Evolutionary conservation across 2,329 filamentous ascomycete genomes (phyloP), one percentile per base, ranked within the genome.

Genomic region (Alternaria panax): DNA sequence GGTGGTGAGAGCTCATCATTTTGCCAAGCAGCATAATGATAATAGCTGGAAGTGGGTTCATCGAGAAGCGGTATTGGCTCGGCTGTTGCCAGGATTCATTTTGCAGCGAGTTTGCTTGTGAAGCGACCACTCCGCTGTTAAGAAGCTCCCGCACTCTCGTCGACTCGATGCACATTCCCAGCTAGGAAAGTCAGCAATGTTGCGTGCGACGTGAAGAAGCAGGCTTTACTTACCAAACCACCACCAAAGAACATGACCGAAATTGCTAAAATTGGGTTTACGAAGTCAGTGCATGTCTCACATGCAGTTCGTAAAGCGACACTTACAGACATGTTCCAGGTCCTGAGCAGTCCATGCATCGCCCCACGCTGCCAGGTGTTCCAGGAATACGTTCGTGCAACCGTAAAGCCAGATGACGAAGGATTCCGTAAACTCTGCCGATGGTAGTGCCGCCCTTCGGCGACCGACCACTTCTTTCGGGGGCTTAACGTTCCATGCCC

Each of bases 1-100:
- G 93, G 59, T 94, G 92, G 78, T 98, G 94, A 25, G 91, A 92
- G 73, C 90, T 90, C 94, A 98, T 98, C 91, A 97, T 95, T 75
- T 93, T 87, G 32, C 95, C 95, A 1, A 97, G 83, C 1, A 97
- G 83, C 58, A 97, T 83, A 66, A 98, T 94, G 48, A 97, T 87
- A 4, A 98, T 83, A 1, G 89, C 92, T 0, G 94, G 95, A 68
- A 98, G 87, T 0, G 93, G 94, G 76, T 98, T 97, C 75, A 95
- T 84, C 1, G 93, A 92, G 65, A 93, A 86, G 12, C 82, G 80
- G 76, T 96, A 93, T 8, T 87, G 86, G 54, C 83, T 84, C 0
- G 92, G 92, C 18, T 84, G 75, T 51, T 84, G 79, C 75, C 87
- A 86, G 18, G 80, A 73, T 45, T 84, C 69, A 32, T 64, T 40